These are phyloP conservation scores for Fusarium phyllophilum DNA, from an alignment of 2,329 filamentous ascomycete species.

Conservation along the genomic window DNA sequence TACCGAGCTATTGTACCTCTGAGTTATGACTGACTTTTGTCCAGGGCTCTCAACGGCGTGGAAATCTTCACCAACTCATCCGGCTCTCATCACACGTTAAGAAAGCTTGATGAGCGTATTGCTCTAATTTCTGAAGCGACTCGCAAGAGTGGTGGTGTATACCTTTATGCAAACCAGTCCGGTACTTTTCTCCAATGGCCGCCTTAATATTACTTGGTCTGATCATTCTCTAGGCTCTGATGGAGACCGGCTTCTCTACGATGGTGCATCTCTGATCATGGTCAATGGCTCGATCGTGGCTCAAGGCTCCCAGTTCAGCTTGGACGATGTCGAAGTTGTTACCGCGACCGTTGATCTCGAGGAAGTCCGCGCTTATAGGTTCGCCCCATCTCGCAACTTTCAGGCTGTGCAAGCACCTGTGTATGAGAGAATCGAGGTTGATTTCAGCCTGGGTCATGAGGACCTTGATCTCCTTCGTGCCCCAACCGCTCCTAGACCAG, in stretches of 20 bases:
- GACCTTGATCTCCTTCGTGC: constrained; percentile 42
- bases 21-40: neutral
- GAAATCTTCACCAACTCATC: constrained; percentile 76
- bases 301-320: constrained; percentile 70
- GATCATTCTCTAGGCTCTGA: constrained; percentile 54
- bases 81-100: constrained; percentile 58
- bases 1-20: neutral
- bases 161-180: constrained; percentile 55
- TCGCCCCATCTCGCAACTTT: constrained; percentile 63
- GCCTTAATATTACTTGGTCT: neutral
- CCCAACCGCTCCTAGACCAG: constrained; percentile 43
- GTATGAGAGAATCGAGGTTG: constrained; percentile 35
- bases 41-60: constrained; percentile 62
- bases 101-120: constrained; percentile 72
- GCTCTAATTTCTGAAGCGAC: constrained; percentile 75
- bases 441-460: constrained; percentile 47
- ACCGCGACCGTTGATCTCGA: constrained; percentile 76
- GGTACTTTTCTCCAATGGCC: constrained; percentile 4
- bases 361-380: constrained; percentile 72
- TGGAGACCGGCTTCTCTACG: constrained; percentile 65
- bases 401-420: constrained; percentile 59
- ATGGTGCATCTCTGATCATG: constrained; percentile 69
- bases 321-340: constrained; percentile 69
- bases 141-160: constrained; percentile 67
- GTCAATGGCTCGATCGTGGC: constrained; percentile 71